Percentiles rank a stretch among this genome's conserved stretches.
These are phyloP conservation scores for Friedmanniomyces simplex DNA, from an alignment of 495 filamentous ascomycete species.

Conservation along the genomic window DNA sequence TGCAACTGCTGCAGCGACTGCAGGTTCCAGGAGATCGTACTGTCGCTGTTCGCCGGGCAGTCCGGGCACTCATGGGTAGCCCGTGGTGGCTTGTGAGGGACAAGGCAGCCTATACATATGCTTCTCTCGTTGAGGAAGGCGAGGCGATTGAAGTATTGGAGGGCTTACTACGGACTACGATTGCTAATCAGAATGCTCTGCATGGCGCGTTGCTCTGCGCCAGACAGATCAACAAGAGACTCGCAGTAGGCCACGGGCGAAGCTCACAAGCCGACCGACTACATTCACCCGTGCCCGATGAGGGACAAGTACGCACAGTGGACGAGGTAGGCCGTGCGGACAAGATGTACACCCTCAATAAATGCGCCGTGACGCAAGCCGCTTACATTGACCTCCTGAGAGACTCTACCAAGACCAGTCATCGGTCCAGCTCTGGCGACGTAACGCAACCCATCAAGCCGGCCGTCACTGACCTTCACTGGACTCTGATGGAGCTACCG, in stretches of 20 bases:
- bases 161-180: constrained; percentile 36
- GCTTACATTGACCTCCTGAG: constrained; percentile 21
- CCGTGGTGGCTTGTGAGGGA: constrained; percentile 81
- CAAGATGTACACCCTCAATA: constrained; percentile 11
- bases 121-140: constrained; percentile 39
- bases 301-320: too few relatives aligned
- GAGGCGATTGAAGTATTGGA: constrained; percentile 34
- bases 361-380: constrained; percentile 27
- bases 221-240: constrained; percentile 36
- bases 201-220: constrained; percentile 52
- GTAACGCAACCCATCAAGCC: not conserved
- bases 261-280: too few relatives aligned
- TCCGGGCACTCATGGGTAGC: constrained; percentile 54
- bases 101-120: constrained; percentile 70
- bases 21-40: constrained; percentile 40
- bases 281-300: too few relatives aligned
- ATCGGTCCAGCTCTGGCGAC: not conserved
- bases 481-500: not conserved
- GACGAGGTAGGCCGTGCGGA: not conserved
- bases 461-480: not conserved
- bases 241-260: not conserved
- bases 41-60: constrained; percentile 36
- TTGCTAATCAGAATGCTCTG: constrained; percentile 44
- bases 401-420: not conserved
- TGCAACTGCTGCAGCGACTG: constrained; percentile 68